A percentile compares a stretch with the other conserved stretches of the same genome.
Evolutionary conservation across 2,329 filamentous ascomycete genomes (phyloP).

Genomic region (Colletotrichum limetticola): DNA sequence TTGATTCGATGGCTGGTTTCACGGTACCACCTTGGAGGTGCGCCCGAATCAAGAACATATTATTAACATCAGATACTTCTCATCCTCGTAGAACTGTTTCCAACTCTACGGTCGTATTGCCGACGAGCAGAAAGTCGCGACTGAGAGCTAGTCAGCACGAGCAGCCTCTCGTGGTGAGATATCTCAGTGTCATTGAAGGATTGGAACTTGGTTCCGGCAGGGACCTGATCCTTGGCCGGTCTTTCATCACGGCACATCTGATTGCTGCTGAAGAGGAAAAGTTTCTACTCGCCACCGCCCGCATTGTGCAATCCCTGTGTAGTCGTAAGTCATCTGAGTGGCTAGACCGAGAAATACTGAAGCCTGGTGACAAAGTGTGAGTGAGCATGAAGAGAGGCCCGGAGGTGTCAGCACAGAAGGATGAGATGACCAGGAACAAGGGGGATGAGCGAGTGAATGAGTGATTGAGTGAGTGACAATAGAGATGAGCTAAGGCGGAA

Average conservation of each 20-base stretch:
- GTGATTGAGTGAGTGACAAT: neutral
- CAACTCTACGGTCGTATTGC: neutral
- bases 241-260: neutral
- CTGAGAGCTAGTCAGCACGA: neutral
- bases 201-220: neutral
- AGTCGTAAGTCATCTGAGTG: neutral
- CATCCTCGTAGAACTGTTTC: neutral
- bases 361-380: neutral
- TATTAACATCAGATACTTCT: neutral
- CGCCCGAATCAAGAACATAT: neutral
- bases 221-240: neutral
- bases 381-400: neutral
- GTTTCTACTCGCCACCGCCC: neutral
- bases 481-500: conserved; percentile 9
- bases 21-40: neutral
- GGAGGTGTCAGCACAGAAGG: conserved; percentile 22
- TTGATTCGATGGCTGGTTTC: conserved; percentile 12
- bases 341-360: neutral
- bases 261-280: neutral
- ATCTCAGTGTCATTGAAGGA: neutral
- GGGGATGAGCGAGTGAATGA: conserved; percentile 1
- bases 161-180: neutral
- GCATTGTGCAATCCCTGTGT: neutral
- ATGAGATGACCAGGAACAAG: conserved; percentile 25
- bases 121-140: neutral